Base-by-base conservation (phyloP, 2,329 filamentous ascomycete species). In the Septoria petroselini region DNA sequence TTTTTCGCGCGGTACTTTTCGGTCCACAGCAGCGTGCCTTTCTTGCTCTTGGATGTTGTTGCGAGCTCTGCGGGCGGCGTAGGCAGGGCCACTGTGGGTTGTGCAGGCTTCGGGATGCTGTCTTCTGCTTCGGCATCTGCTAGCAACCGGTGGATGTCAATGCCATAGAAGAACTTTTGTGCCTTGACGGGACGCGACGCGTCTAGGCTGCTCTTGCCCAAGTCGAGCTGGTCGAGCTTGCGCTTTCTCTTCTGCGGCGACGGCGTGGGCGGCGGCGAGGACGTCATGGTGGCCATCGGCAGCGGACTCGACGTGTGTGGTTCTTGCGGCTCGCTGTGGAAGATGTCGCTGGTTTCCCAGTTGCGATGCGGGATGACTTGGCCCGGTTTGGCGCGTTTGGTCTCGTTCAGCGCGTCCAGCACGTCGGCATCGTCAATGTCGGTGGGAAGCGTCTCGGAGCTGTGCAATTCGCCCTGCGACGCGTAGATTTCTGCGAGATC, bases 1-100 rank as follows among this genome's bases (percentile, higher is more conserved):
- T 84, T 91, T 53, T 83, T 82, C 21, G 93, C 93, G 29, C 93
- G 84, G 66, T 98, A 98, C 67, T 98, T 98, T 66, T 98, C 93
- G 0, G 91, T 95, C 93, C 93, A 98, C 65, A 98, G 74, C 25
- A 88, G 68, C 0, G 81, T 78, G 12, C 56, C 60, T 53, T 69
- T 72, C 25, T 61, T 65, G 12, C 48, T 46, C 18, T 35, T 21
- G 12, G 30, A 25, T 11, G 51, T 25, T 11, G 51, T 25, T 3
- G 44, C 39, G 23, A 34, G 54, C 55, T 78, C 76, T 0, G 73
- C 71, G n/a, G 70, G 68, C 18, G 70, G 40, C 27, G 64, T 60
- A 12, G 65, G 63, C 9, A 60, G 50, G 6, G 27, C n/a, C n/a
- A n/a, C 41, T n/a, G 39, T 17, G 8, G 69, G 60, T 1, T 59